Conservation (phyloP, 176 grass and related monocot species). For the barley (Hordeum vulgare) region DNA sequence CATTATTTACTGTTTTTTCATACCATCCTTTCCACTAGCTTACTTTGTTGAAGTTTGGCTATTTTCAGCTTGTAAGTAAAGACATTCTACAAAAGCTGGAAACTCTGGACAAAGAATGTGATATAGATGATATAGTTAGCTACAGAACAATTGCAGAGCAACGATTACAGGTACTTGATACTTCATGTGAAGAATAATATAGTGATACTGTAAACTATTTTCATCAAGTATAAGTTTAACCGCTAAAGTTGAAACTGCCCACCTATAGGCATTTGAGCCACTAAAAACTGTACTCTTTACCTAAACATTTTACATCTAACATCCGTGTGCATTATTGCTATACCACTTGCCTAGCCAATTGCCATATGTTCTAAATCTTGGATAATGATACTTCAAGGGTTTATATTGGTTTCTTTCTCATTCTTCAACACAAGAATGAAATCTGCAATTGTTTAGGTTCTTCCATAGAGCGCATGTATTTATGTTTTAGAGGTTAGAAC, state of each 20-base stretch:
- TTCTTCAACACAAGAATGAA: constrained; percentile 6
- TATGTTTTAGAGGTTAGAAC: neutral
- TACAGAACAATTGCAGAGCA: constrained; percentile 87
- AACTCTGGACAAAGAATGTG: constrained; percentile 88
- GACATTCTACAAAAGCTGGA: constrained; percentile 76
- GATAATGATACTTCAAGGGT: constrained; percentile 4
- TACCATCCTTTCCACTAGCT: constrained; percentile 11
- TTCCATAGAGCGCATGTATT: neutral
- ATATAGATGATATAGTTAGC: constrained; percentile 90
- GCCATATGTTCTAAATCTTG: neutral
- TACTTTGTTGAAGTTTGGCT: constrained; percentile 15
- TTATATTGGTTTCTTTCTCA: neutral
- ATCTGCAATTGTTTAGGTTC: neutral
- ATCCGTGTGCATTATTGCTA: neutral
- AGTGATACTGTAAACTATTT: constrained; percentile 12
- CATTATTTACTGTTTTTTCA: neutral
- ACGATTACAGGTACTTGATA: constrained; percentile 62
- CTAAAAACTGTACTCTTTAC: neutral
- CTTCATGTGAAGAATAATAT: constrained; percentile 3
- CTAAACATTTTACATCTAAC: neutral
- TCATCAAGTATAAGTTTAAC: neutral
- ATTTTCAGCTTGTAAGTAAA: constrained; percentile 72
- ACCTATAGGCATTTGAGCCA: neutral
- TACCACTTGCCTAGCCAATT: neutral
- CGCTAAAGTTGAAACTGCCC: neutral